These are phyloP conservation scores for Luzula sylvatica DNA, from an alignment of 176 grass and related monocot species.

Conservation along the genomic window DNA sequence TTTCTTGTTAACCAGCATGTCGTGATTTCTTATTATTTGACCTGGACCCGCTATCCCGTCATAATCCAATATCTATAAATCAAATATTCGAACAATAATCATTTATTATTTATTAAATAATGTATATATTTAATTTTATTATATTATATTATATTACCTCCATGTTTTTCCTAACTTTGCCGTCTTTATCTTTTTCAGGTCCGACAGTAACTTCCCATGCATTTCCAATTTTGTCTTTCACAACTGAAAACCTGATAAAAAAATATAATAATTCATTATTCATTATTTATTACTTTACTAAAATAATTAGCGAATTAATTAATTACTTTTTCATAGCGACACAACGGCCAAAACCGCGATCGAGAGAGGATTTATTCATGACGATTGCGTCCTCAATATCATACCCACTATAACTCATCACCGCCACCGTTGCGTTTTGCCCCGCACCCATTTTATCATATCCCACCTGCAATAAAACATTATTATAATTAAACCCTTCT, in stretches of 20 bases:
- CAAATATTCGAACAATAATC: conserved; percentile 2
- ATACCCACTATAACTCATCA: conserved; percentile 96
- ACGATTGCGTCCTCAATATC: conserved; percentile 99
- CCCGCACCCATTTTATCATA: conserved; percentile 90
- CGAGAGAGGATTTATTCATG: conserved; percentile 98
- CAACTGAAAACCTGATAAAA: conserved; percentile 55
- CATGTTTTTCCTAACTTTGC: conserved; percentile 48
- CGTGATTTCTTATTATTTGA: conserved; percentile 89
- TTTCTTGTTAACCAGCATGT: conserved; percentile 79
- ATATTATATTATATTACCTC: conserved; percentile 62
- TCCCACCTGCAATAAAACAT: conserved; percentile 52
- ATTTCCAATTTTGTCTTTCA: conserved; percentile 46
- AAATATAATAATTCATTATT: too few species aligned
- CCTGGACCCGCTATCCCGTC: conserved; percentile 84
- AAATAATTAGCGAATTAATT: too few species aligned
- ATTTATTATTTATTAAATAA: too few species aligned
- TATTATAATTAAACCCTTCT: background rate
- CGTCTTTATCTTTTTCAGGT: conserved; percentile 57
- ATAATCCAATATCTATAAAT: conserved; percentile 62
- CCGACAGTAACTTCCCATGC: conserved; percentile 49
- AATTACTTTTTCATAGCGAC: conserved; percentile 99
- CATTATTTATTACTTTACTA: too few species aligned
- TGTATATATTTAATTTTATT: too few species aligned
- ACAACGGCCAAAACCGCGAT: conserved; percentile 94
- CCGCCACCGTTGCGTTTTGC: conserved; percentile 94